Percentiles rank a stretch among this genome's conserved stretches.
phyloP scores from a whole-genome alignment of 768 basidiomycete species.

The Inosperma sp. region DNA sequence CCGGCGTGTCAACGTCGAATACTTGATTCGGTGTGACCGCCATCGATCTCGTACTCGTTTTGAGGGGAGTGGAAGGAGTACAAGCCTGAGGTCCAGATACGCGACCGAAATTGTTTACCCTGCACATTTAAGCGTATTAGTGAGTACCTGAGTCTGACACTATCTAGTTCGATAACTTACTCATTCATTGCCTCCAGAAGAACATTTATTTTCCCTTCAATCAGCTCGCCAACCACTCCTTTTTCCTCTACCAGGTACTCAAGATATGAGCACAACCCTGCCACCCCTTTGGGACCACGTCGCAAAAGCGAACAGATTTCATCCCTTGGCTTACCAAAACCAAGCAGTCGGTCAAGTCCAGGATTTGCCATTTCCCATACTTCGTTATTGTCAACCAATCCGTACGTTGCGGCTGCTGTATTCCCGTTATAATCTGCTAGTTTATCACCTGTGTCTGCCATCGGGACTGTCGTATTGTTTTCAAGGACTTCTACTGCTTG shows the following conservation, averaged over 20 bases:
- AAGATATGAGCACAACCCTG: conserved; percentile 3
- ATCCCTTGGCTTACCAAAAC: background rate
- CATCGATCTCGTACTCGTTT: too few species aligned
- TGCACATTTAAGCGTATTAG: background rate
- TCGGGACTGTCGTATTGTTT: background rate
- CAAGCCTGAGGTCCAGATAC: too few species aligned
- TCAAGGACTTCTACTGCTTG: too few species aligned
- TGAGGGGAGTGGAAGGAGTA: too few species aligned
- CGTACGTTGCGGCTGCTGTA: background rate
- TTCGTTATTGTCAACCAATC: background rate
- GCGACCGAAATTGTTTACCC: too few species aligned
- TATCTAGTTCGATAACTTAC: background rate
- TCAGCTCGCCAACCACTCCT: conserved; percentile 4
- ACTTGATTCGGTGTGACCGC: too few species aligned
- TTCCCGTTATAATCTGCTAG: background rate
- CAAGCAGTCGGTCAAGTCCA: background rate
- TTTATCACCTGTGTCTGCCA: background rate
- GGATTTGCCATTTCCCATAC: conserved; percentile 7
- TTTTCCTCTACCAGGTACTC: conserved; percentile 1
- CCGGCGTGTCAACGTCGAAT: too few species aligned
- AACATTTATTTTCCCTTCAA: conserved; percentile 1
- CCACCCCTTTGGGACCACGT: background rate
- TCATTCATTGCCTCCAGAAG: background rate
- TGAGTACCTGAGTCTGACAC: background rate
- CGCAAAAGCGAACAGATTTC: background rate